These are phyloP conservation scores for Aspergillus brasiliensis DNA, from an alignment of 2,329 filamentous ascomycete species.

Conservation along the genomic window DNA sequence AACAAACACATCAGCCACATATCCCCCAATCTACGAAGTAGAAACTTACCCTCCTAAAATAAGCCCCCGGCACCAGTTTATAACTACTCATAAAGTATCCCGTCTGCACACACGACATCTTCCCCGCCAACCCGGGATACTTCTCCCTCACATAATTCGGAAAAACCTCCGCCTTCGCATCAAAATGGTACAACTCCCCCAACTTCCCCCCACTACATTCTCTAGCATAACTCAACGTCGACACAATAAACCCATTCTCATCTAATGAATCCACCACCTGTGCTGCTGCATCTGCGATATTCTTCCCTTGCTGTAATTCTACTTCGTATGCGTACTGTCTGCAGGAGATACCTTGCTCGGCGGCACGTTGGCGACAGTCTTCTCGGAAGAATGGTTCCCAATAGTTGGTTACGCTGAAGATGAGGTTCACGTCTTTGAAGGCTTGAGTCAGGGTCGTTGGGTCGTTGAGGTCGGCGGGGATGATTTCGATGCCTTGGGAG, in stretches of 20 bases:
- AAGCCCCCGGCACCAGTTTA: constrained; percentile 49
- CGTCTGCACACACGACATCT: constrained; percentile 55
- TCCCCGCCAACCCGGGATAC: constrained; percentile 49
- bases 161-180: constrained; percentile 56
- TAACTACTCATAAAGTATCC: constrained; percentile 55
- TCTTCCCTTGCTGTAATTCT: constrained; percentile 56
- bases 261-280: constrained; percentile 44
- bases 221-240: constrained; percentile 53
- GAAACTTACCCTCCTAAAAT: constrained; percentile 49
- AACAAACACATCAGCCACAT: neutral
- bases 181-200: constrained; percentile 51
- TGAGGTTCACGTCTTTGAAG: constrained; percentile 48
- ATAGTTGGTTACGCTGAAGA: constrained; percentile 60
- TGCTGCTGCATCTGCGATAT: constrained; percentile 58
- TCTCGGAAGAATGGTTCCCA: constrained; percentile 55
- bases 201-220: constrained; percentile 51
- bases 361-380: constrained; percentile 45
- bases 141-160: constrained; percentile 48
- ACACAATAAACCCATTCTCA: constrained; percentile 54
- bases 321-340: constrained; percentile 52
- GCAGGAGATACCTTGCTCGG: constrained; percentile 44
- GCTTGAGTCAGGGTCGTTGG: constrained; percentile 21
- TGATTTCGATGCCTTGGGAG: constrained; percentile 31
- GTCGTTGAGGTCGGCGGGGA: constrained; percentile 31
- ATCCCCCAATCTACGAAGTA: neutral